Base-by-base conservation (phyloP, 306 rosid species). In the Cucurbita pepo region DNA sequence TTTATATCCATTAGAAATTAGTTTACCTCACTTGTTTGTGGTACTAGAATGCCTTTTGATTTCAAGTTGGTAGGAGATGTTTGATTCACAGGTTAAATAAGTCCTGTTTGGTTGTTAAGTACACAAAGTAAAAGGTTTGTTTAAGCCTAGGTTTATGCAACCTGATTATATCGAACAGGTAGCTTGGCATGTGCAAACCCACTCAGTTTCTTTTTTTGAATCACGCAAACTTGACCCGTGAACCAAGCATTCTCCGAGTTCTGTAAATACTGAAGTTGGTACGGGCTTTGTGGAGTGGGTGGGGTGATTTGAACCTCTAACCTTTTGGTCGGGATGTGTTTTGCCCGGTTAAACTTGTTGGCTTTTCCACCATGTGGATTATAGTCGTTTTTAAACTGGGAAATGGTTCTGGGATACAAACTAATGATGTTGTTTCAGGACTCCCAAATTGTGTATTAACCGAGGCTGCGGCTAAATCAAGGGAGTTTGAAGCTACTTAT, bases 381-480 rank as follows among this genome's bases (percentile, higher is more conserved):
- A 1, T 66, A 3, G 40, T 21, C 4, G n/a, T 44, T 11, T 10
- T 66, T 9, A 10, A 11, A 63, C 72, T 45, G 52, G 56, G 3
- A 66, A 44, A 45, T 45, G 52, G 53, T 66, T 45, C 36, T 5
- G 15, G 40, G 37, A 44, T 67, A 13, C 25, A 67, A 66, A 12
- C 25, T 45, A 38, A 13, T 30, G 52, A 1, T 30, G 47, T 73
- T 11, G 72, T 74, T 51, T 10, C 75, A 83, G 90, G 90, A 25
- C 87, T 93, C 52, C 91, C 97, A 0, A 79, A 82, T 74, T 87
- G 83, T 14, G 76, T 93, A 55, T 95, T 93, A 69, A 85, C 82
- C 78, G 89, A 81, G 60, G 98, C 98, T 69, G 89, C 87, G 13
- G 84, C 83, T 4, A 93, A 87, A 84, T 93, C 98, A 7, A 82